A percentile compares a stretch with the other conserved stretches of the same genome.
Evolutionary conservation across 1,139 yeast species (phyloP).

Genomic region (Diutina pseudorugosa): DNA sequence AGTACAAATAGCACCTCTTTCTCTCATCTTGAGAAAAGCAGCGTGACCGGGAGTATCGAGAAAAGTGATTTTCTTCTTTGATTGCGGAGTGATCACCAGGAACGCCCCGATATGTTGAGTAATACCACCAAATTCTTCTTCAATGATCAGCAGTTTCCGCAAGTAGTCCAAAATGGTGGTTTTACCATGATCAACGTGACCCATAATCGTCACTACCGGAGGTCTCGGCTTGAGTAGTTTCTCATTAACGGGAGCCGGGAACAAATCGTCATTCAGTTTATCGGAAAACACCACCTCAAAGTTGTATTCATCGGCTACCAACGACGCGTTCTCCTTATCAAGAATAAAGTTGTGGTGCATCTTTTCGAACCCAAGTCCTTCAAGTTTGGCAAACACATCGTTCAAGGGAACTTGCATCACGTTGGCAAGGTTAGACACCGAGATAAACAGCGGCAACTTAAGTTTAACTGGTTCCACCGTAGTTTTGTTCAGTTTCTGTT

Average conservation of each 20-base stretch:
- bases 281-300: slow-evolving; percentile 53
- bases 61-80: slow-evolving; percentile 72
- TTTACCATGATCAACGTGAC: slow-evolving; percentile 98
- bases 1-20: slow-evolving; percentile 89
- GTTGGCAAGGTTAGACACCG: slow-evolving; percentile 68
- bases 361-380: slow-evolving; percentile 64
- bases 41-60: slow-evolving; percentile 98
- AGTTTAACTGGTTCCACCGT: slow-evolving; percentile 17
- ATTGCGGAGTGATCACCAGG: slow-evolving; percentile 63
- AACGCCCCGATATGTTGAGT: slow-evolving; percentile 98
- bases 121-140: slow-evolving; percentile 88
- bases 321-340: slow-evolving; percentile 73
- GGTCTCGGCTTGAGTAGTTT: slow-evolving; percentile 53
- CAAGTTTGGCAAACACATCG: slow-evolving; percentile 44
- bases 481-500: not conserved
- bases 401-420: slow-evolving; percentile 54
- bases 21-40: slow-evolving; percentile 91
- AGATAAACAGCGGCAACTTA: slow-evolving; percentile 58
- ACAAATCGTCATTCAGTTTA: slow-evolving; percentile 51
- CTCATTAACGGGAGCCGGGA: slow-evolving; percentile 22
- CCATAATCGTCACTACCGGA: slow-evolving; percentile 96
- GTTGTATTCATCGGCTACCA: slow-evolving; percentile 84
- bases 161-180: slow-evolving; percentile 84
- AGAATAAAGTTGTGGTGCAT: slow-evolving; percentile 67
- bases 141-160: slow-evolving; percentile 73